These are phyloP conservation scores for Xenoacremonium recifei DNA, from an alignment of 2,329 filamentous ascomycete genomes.

Conservation along the genomic window DNA sequence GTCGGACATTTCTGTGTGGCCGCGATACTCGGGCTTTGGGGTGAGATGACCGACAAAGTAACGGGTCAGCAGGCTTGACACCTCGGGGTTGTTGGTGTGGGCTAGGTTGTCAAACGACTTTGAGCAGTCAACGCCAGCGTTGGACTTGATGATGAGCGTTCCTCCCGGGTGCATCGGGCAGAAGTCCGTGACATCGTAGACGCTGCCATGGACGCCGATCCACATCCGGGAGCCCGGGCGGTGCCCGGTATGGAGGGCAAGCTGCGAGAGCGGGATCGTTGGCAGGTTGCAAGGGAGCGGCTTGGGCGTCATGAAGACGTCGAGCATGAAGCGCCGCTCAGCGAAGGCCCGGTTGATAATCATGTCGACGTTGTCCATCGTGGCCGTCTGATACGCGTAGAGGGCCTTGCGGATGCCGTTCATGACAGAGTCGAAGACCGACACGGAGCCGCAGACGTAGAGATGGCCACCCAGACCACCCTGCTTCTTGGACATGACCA, in stretches of 20 bases:
- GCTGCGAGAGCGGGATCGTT: constrained; percentile 47
- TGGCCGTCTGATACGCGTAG: constrained; percentile 51
- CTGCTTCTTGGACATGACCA: constrained; percentile 57
- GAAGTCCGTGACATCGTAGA: constrained; percentile 55
- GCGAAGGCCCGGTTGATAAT: constrained; percentile 53
- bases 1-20: constrained; percentile 39
- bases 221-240: constrained; percentile 44
- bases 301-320: constrained; percentile 56
- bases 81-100: constrained; percentile 55
- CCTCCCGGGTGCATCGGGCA: constrained; percentile 53
- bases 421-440: constrained; percentile 50
- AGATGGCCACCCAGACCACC: constrained; percentile 44
- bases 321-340: constrained; percentile 55
- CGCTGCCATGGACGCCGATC: constrained; percentile 52
- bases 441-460: constrained; percentile 29
- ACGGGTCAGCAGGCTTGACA: constrained; percentile 50
- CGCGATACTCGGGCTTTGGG: constrained; percentile 48
- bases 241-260: constrained; percentile 52
- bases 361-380: constrained; percentile 49
- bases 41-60: constrained; percentile 53
- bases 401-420: constrained; percentile 54
- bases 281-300: constrained; percentile 49
- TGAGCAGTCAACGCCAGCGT: constrained; percentile 53
- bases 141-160: constrained; percentile 52
- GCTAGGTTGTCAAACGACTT: constrained; percentile 53